Evolutionary conservation across 148 eudicot genomes (phyloP), one percentile per base, ranked within the genome.

Genomic region (Limonium bicolor): DNA sequence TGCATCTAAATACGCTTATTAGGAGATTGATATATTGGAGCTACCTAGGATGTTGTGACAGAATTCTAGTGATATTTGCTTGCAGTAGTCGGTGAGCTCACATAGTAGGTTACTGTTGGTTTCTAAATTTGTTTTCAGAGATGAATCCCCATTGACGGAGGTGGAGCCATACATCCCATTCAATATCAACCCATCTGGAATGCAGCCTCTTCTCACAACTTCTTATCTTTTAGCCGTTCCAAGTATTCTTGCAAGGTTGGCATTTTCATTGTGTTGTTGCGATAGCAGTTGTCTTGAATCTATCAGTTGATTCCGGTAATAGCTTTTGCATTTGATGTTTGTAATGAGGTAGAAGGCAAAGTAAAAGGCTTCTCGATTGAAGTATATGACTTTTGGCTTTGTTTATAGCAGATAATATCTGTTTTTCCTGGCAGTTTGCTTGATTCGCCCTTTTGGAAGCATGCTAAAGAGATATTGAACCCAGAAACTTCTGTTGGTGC

Each of bases 81-180:
- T n/a, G n/a, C n/a, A n/a, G n/a, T n/a, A n/a, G n/a, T n/a, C n/a
- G n/a, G n/a, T n/a, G n/a, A n/a, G n/a, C 13, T 41, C 46, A 41
- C 25, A 22, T 23, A 5, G 7, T 23, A 41, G 46, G 14, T 39
- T 68, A 20, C 45, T 32, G 36, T 17, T 31, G 36, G 9, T 23
- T 51, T 47, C 17, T 23, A 20, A 7, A 67, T 23, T 20, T 44
- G 50, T 61, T 40, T 27, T 49, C 83, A 90, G 97, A 69, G 69
- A 71, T 40, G 82, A 63, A 57, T 75, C 95, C 12, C 87, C 82
- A 5, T 27, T 84, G 36, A 77, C 87, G 13, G 97, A 84, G 67
- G 97, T 90, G 55, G 97, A 90, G 75, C 95, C 94, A 23, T 90
- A 80, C 50, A 80, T 90, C 47, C 97, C 97, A 1, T 90, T 90